Evolutionary conservation across 2,329 filamentous ascomycete species (phyloP), one percentile per base, ranked within the genome.

Genomic region (Chrysosphaeria jannelii): DNA sequence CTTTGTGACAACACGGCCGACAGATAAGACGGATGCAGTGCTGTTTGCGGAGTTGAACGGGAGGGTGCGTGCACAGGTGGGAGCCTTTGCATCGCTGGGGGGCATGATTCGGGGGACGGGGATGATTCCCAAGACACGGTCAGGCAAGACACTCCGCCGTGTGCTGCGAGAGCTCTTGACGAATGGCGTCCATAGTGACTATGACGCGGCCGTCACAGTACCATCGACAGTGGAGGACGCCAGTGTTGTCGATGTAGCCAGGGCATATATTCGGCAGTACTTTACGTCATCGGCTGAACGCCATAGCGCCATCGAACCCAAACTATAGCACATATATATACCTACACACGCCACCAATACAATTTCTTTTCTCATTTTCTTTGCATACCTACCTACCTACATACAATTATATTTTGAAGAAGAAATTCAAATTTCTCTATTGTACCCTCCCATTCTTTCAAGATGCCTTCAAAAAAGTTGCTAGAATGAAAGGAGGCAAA

Each of bases 51-150:
- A 79, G 39, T 60, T 85, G 19, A 74, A 85, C 34, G 45, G 42
- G 14, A 52, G 66, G 4, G 67, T 91, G 3, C 64, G 78, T 13
- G 51, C 55, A 16, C 72, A 88, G 36, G 85, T 93, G 25, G 79
- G 79, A 5, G 63, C 72, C 12, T 90, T 93, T 31, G 79, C 81
- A 2, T 61, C 62, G 2, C 53, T 93, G 0, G 76, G 76, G 6
- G 79, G 79, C 3, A 69, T 90, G 36, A 70, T 90, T 24, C 71
- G 76, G 31, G 74, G 74, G 19, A 64, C 63, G 32, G 67, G 67
- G 10, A 79, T 89, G 55, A 90, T 91, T 24, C 79, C 81, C 5
- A 79, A 79, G 49, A 91, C 81, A 10, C 48, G 79, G 14, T 76
- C 68, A n/a, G 81, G 81, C 14, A 93, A 91, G 55, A 90, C 76